A percentile compares a stretch with the other conserved stretches of the same genome.
Evolutionary conservation across 2,329 filamentous ascomycete genomes (phyloP).

Genomic region (Colletotrichum chlorophyti): DNA sequence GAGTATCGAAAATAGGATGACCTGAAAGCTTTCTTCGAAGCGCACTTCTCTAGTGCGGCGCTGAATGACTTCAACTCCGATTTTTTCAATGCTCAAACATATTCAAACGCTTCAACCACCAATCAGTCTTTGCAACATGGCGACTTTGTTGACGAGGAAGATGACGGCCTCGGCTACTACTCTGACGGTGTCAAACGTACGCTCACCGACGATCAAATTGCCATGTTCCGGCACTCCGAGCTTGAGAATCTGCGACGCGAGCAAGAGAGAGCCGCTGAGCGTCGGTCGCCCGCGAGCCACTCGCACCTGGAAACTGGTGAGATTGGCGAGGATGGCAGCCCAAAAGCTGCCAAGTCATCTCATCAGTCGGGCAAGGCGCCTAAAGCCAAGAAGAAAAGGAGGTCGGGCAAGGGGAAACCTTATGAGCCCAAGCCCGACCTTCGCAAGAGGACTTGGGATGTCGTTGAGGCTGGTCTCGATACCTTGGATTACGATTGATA

Average conservation of each 20-base stretch:
- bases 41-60: slow-evolving; percentile 63
- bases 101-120: slow-evolving; percentile 32
- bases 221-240: slow-evolving; percentile 89
- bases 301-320: slow-evolving; percentile 37
- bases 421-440: slow-evolving; percentile 64
- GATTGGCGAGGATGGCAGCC: slow-evolving; percentile 36
- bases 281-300: neutral
- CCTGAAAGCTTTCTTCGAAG: slow-evolving; percentile 61
- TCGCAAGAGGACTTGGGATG: slow-evolving; percentile 72
- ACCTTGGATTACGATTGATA: slow-evolving; percentile 63
- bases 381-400: slow-evolving; percentile 47
- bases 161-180: slow-evolving; percentile 83
- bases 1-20: slow-evolving; percentile 57
- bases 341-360: slow-evolving; percentile 24
- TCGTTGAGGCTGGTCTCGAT: slow-evolving; percentile 67
- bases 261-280: slow-evolving; percentile 42
- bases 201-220: slow-evolving; percentile 88
- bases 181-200: slow-evolving; percentile 86
- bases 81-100: slow-evolving; percentile 47
- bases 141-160: slow-evolving; percentile 53
- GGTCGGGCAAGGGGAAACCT: slow-evolving; percentile 44
- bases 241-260: slow-evolving; percentile 68
- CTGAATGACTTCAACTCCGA: slow-evolving; percentile 52
- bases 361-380: slow-evolving; percentile 21
- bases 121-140: slow-evolving; percentile 32